A percentile compares a stretch with the other conserved stretches of the same genome.
Conservation (phyloP, 139 green algal species). For the Chlamydomonas sphaeroides region DNA sequence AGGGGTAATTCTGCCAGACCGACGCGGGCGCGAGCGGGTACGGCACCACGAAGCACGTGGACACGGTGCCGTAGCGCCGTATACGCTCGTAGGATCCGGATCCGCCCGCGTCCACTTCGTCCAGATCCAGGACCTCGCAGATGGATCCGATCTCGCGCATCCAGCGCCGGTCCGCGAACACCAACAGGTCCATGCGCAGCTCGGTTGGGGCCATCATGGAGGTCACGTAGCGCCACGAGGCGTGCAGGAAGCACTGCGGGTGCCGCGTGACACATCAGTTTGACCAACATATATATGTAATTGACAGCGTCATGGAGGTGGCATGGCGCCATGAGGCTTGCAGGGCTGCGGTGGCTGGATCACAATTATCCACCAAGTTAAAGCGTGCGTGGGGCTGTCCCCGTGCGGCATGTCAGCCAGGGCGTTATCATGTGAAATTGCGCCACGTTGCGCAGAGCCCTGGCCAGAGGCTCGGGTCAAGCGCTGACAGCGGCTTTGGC, state of each 20-base stretch:
- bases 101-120: not conserved
- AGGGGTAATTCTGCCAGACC: slow-evolving; percentile 30
- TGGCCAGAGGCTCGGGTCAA: too few species aligned
- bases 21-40: not conserved
- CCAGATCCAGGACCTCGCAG: not conserved
- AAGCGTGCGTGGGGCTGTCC: too few species aligned
- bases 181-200: slow-evolving; percentile 26
- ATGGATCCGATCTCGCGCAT: not conserved
- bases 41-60: slow-evolving; percentile 21
- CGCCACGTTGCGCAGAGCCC: too few species aligned
- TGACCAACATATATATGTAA: too few species aligned
- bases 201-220: not conserved
- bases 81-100: not conserved
- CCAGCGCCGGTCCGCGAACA: slow-evolving; percentile 22
- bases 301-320: too few species aligned
- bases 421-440: too few species aligned
- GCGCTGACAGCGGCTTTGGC: too few species aligned
- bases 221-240: slow-evolving; percentile 25
- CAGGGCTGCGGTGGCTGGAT: too few species aligned
- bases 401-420: too few species aligned
- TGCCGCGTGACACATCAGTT: too few species aligned
- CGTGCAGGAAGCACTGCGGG: slow-evolving; percentile 23
- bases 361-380: too few species aligned
- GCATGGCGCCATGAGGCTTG: too few species aligned
- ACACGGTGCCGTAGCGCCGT: not conserved